phyloP scores from a whole-genome alignment of 2,329 filamentous ascomycete genomes.

The Colletotrichum sp. region DNA sequence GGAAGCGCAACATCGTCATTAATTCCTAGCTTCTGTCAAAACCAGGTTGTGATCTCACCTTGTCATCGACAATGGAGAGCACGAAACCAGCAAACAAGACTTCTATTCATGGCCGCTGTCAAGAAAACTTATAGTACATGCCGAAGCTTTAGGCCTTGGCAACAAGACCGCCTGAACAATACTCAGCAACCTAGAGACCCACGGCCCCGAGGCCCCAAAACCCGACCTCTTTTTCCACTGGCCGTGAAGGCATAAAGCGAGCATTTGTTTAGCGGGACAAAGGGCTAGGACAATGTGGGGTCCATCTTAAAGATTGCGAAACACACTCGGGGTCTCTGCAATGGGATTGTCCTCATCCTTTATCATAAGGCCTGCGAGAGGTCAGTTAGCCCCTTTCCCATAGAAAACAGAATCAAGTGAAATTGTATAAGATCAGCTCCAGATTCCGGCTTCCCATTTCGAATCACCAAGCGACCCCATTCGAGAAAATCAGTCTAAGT shows the following conservation, averaged over 20 bases:
- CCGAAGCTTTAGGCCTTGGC: not conserved
- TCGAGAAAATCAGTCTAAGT: not conserved
- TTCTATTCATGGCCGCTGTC: not conserved
- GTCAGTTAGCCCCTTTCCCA: not conserved
- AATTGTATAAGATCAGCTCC: not conserved
- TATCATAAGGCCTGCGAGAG: not conserved
- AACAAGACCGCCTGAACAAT: not conserved
- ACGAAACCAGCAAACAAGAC: not conserved
- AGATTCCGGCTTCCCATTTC: not conserved
- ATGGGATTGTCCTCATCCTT: not conserved
- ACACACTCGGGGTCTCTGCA: not conserved
- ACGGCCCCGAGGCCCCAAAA: not conserved
- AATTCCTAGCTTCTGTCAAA: not conserved
- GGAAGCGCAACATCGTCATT: not conserved
- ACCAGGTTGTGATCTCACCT: not conserved
- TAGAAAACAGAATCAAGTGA: not conserved
- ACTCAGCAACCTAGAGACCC: not conserved
- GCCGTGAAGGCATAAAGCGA: not conserved
- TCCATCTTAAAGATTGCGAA: not conserved
- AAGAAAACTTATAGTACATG: not conserved
- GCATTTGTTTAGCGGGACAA: not conserved
- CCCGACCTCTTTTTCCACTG: not conserved
- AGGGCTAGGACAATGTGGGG: not conserved
- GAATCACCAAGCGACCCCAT: not conserved
- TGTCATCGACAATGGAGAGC: not conserved